A percentile compares a stretch with the other conserved stretches of the same genome.
These are phyloP conservation scores for Bothriochloa decipiens DNA, from an alignment of 176 grass and related monocot species.

Conservation along the genomic window DNA sequence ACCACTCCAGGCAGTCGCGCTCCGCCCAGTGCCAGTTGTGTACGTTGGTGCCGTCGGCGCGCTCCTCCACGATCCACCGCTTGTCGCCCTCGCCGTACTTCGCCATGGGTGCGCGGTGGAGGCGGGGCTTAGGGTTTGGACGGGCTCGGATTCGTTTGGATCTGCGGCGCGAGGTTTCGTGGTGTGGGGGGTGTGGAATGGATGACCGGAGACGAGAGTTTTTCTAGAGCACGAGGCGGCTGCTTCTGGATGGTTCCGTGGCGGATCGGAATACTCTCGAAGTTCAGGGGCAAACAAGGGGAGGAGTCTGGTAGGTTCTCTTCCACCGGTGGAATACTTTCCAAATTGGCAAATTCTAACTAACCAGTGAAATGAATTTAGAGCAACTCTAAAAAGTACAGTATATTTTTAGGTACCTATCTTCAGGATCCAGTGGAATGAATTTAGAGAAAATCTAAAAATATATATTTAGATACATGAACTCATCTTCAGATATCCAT, in stretches of 20 bases:
- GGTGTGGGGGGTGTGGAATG: neutral
- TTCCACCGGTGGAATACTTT: neutral
- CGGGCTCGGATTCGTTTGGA: constrained; percentile 33
- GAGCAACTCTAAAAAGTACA: too few species aligned
- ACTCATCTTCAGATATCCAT: too few species aligned
- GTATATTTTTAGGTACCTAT: too few species aligned
- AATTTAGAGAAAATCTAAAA: too few species aligned
- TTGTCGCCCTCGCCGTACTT: constrained; percentile 92
- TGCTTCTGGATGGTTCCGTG: constrained; percentile 62
- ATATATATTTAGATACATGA: too few species aligned
- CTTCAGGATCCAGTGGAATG: too few species aligned
- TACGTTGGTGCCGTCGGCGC: constrained; percentile 88
- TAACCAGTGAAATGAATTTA: too few species aligned
- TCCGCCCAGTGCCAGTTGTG: constrained; percentile 99
- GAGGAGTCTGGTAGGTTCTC: neutral
- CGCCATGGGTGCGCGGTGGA: constrained; percentile 55
- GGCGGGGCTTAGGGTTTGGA: constrained; percentile 40
- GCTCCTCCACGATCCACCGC: constrained; percentile 97
- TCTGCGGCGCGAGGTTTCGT: constrained; percentile 47
- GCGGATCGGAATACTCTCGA: constrained; percentile 47
- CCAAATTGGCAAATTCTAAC: too few species aligned
- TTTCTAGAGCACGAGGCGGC: constrained; percentile 19
- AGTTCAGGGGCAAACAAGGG: neutral
- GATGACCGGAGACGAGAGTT: neutral
- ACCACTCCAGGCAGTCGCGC: constrained; percentile 95